Percentiles rank a stretch among this genome's conserved stretches.
phyloP scores from a whole-genome alignment of 106 monocot genomes.

The Gastrodia elata region DNA sequence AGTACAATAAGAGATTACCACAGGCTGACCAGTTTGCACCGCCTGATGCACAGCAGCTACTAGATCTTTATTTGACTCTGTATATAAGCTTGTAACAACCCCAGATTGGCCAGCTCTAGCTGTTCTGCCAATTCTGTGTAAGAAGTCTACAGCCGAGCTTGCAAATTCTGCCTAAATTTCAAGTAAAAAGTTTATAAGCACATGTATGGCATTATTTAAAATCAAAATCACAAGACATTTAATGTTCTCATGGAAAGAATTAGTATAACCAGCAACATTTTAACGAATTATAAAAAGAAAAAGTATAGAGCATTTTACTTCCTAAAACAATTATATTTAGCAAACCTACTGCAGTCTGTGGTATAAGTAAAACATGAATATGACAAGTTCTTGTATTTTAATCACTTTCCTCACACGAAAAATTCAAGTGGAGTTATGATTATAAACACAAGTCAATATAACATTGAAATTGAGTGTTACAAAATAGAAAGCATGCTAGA shows the following conservation, averaged over 20 bases:
- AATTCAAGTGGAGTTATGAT: not conserved
- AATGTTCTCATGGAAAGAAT: not conserved
- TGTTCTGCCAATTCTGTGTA: slow-evolving; percentile 94
- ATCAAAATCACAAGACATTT: not conserved
- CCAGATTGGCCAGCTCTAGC: slow-evolving; percentile 92
- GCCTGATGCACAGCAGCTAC: slow-evolving; percentile 62
- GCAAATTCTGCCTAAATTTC: slow-evolving; percentile 84
- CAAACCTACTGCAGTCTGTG: not conserved
- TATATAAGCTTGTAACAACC: slow-evolving; percentile 74
- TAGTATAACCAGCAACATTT: too few relatives aligned
- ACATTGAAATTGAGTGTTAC: not conserved
- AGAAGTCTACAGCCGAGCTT: slow-evolving; percentile 78
- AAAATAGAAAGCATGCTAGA: not conserved
- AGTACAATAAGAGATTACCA: slow-evolving; percentile 37
- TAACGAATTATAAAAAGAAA: not conserved
- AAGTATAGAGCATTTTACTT: not conserved
- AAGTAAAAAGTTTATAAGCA: not conserved
- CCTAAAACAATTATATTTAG: not conserved
- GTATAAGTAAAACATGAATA: not conserved
- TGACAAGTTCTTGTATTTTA: too few relatives aligned
- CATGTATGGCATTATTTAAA: not conserved
- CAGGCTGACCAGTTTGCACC: slow-evolving; percentile 43
- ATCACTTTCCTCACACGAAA: not conserved
- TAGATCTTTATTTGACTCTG: slow-evolving; percentile 60
- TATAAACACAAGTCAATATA: not conserved